Evolutionary conservation across 2,329 filamentous ascomycete species (phyloP), one percentile per base, ranked within the genome.

Genomic region (Aspergillus piperis): DNA sequence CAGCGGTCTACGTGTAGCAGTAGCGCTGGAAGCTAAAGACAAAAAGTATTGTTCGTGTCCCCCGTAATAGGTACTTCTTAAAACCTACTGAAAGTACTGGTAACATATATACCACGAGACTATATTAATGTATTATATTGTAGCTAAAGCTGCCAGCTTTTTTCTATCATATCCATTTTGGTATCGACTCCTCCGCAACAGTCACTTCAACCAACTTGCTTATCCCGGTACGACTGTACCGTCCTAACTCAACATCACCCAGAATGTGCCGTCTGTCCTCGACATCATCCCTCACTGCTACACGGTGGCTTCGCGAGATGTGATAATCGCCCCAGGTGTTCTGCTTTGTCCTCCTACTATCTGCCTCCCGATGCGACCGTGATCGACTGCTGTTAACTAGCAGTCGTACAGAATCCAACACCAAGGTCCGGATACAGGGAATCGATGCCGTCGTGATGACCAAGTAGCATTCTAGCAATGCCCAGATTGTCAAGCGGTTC

Each of bases 381-480:
- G 30, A n/a, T 8, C 27, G 27, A 15, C 25, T 17, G n/a, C 23
- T 17, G 15, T 19, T 42, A 3, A 25, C 38, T 23, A 51, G 17
- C 3, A 39, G 39, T 2, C 32, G 55, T 25, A 51, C 41, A 2
- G 51, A 59, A 1, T 55, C 54, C 11, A 55, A 7, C 5, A 50
- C 42, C 1, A 73, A 53, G 0, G 69, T 69, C 11, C 70, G 66
- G 3, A 74, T 61, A 13, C 66, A 70, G 1, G 72, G 70, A 3
- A 74, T 64, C 0, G 70, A 74, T 1, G 71, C 67, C 3, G 71
- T 73, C n/a, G 71, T 68, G 19, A 74, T 72, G 3, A 74, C 68
- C 5, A 74, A 41, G 42, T 73, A 67, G 8, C 65, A 66, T 54
- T 73, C 71, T 6, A 73, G 69, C 30, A 65, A 69, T 6, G 68